phyloP scores from a whole-genome alignment of 495 filamentous ascomycete species.

The Amorphotheca resinae region DNA sequence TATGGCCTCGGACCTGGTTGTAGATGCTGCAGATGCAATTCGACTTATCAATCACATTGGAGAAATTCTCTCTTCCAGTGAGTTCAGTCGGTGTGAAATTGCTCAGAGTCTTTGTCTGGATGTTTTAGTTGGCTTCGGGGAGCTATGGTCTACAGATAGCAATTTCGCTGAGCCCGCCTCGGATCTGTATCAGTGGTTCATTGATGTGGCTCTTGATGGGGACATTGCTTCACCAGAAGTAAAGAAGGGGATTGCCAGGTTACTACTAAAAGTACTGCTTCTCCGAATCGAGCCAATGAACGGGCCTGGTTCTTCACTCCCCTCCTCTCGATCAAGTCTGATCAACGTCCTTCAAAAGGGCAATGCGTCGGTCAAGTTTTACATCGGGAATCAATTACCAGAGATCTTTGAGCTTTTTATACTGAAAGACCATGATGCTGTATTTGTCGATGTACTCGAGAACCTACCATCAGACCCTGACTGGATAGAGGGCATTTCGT shows the following conservation, averaged over 20 bases:
- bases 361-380: slow-evolving; percentile 63
- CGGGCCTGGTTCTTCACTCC: slow-evolving; percentile 37
- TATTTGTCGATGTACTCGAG: slow-evolving; percentile 65
- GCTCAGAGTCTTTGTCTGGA: slow-evolving; percentile 57
- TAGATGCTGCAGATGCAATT: slow-evolving; percentile 28
- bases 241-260: slow-evolving; percentile 49
- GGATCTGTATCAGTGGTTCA: slow-evolving; percentile 72
- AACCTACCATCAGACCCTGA: slow-evolving; percentile 58
- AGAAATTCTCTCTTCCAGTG: slow-evolving; percentile 13
- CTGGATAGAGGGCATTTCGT: slow-evolving; percentile 71
- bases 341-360: slow-evolving; percentile 53
- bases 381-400: slow-evolving; percentile 53
- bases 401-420: slow-evolving; percentile 66
- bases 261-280: slow-evolving; percentile 46
- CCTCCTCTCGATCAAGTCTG: slow-evolving; percentile 62
- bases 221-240: slow-evolving; percentile 52
- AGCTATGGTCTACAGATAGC: slow-evolving; percentile 45
- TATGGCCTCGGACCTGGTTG: slow-evolving; percentile 30
- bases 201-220: slow-evolving; percentile 47
- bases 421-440: slow-evolving; percentile 64
- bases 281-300: slow-evolving; percentile 53
- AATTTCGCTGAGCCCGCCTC: slow-evolving; percentile 47
- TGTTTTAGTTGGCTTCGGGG: slow-evolving; percentile 50
- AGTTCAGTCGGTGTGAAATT: slow-evolving; percentile 54
- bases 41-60: slow-evolving; percentile 33